Conservation (phyloP, 768 basidiomycete genomes). For the Exidia glandulosa region DNA sequence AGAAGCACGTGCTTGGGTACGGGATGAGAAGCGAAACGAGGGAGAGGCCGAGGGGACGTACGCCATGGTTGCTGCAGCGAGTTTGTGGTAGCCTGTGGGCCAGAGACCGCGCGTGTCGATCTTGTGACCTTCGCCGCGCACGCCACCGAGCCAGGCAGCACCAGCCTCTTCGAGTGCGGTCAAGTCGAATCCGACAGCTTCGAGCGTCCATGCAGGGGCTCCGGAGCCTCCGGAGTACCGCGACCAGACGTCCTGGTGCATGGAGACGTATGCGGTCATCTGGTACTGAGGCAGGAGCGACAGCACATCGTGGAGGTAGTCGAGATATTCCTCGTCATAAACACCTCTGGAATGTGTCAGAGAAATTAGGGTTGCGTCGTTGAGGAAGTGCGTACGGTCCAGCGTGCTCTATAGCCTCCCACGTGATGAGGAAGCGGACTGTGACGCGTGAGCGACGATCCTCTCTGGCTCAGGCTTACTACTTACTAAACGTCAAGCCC, state of each 20-base stretch:
- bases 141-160: conserved; percentile 79
- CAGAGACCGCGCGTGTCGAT: conserved; percentile 77
- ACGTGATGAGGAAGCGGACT: conserved; percentile 91
- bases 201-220: conserved; percentile 92
- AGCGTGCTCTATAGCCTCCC: conserved; percentile 93
- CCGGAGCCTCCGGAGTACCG: conserved; percentile 91
- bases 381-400: conserved; percentile 57
- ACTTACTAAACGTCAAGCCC: conserved; percentile 73
- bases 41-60: conserved; percentile 5
- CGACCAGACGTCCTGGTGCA: conserved; percentile 97
- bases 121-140: conserved; percentile 62
- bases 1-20: conserved; percentile 68
- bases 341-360: conserved; percentile 41
- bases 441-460: neutral
- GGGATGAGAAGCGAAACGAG: neutral
- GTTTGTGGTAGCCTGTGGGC: conserved; percentile 91
- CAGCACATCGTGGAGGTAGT: conserved; percentile 62
- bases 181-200: conserved; percentile 76
- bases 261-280: conserved; percentile 58
- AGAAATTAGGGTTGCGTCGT: neutral
- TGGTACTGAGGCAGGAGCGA: conserved; percentile 63
- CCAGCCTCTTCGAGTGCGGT: conserved; percentile 67
- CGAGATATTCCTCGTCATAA: conserved; percentile 76
- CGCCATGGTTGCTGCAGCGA: conserved; percentile 88
- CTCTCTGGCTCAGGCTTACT: neutral